phyloP scores from a whole-genome alignment of 75 land plant genomes.

The Selaginella moellendorffii region DNA sequence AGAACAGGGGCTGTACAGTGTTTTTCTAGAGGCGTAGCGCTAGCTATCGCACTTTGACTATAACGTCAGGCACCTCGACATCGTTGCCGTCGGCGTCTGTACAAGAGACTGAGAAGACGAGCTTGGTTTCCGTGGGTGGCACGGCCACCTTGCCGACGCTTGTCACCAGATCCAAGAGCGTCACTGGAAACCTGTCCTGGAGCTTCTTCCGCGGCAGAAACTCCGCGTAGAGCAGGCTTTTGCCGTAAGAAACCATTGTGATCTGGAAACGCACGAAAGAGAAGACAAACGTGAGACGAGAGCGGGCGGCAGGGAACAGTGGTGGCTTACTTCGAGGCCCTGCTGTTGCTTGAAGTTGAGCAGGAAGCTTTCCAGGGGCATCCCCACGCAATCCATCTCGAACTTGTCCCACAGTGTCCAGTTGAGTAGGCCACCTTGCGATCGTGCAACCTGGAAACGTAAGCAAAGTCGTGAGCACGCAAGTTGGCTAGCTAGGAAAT shows the following conservation, averaged over 20 bases:
- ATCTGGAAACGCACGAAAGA: conserved; percentile 19
- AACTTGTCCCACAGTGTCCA: conserved; percentile 50
- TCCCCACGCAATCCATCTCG: conserved; percentile 41
- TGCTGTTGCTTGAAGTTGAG: conserved; percentile 34
- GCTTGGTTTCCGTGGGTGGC: conserved; percentile 24
- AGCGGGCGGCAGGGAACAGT: not conserved
- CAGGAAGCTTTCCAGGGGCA: conserved; percentile 34
- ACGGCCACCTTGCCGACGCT: conserved; percentile 35
- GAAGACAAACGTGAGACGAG: not conserved
- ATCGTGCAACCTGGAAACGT: conserved; percentile 30
- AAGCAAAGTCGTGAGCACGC: too few species aligned
- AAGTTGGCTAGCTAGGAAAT: not conserved
- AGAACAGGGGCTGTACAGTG: too few species aligned
- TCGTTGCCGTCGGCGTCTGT: conserved; percentile 32
- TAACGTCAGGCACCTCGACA: conserved; percentile 42
- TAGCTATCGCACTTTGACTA: conserved; percentile 26
- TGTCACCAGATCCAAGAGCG: conserved; percentile 32
- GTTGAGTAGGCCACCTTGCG: conserved; percentile 18
- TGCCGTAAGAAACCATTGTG: conserved; percentile 43
- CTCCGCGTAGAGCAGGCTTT: conserved; percentile 41
- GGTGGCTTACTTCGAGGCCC: conserved; percentile 31
- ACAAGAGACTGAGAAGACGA: conserved; percentile 33
- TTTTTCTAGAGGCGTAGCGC: too few species aligned
- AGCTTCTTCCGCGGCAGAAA: conserved; percentile 33
- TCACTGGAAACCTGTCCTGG: conserved; percentile 33